These are phyloP conservation scores for Nemania bipapillata DNA, from an alignment of 2,329 filamentous ascomycete species.

Conservation along the genomic window DNA sequence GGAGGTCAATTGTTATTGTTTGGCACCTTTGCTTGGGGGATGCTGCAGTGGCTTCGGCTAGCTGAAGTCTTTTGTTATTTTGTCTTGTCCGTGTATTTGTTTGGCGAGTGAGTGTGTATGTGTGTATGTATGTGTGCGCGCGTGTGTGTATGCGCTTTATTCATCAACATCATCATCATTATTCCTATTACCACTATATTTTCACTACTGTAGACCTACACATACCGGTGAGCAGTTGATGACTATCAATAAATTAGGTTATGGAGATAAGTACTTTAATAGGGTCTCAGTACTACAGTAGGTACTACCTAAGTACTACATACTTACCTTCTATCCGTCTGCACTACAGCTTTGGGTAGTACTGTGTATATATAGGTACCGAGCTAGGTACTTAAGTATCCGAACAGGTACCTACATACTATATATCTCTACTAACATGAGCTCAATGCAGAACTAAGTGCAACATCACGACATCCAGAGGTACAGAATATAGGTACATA, in stretches of 20 bases:
- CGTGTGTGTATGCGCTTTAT: too few relatives aligned
- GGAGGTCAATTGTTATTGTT: neutral
- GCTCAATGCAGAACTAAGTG: neutral
- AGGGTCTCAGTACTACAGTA: too few relatives aligned
- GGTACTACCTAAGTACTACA: neutral
- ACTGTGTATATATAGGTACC: neutral
- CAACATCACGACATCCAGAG: neutral
- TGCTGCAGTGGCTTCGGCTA: neutral
- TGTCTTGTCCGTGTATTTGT: too few relatives aligned
- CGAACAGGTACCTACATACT: neutral
- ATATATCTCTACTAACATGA: neutral
- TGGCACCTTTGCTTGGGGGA: neutral
- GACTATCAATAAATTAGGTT: neutral
- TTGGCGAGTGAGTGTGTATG: too few relatives aligned
- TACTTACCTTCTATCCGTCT: neutral
- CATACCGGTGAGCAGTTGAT: too few relatives aligned
- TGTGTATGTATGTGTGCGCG: too few relatives aligned
- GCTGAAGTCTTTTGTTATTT: neutral
- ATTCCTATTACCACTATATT: neutral
- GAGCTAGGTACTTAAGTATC: neutral
- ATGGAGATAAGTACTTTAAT: neutral
- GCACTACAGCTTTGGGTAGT: neutral
- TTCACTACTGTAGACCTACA: too few relatives aligned
- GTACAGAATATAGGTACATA: neutral
- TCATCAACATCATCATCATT: neutral